phyloP scores from a whole-genome alignment of 2,329 filamentous ascomycete species.

The Sclerotinia borealis region DNA sequence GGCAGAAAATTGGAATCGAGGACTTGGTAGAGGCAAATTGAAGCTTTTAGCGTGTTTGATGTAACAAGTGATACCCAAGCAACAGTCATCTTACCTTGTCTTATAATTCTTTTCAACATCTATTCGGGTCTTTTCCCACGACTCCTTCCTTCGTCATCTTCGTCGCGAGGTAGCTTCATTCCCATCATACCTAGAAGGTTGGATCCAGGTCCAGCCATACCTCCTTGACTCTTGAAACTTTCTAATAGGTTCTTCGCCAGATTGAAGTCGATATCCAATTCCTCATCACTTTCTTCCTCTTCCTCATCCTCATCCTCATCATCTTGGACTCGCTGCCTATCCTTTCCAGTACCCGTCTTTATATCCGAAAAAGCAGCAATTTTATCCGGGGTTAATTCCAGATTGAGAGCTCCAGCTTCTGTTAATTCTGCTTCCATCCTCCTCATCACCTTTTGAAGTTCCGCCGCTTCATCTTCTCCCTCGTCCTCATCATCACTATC shows the following conservation, averaged over 20 bases:
- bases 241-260: constrained; percentile 86
- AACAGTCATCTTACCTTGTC: background rate
- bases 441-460: constrained; percentile 59
- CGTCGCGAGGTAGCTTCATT: constrained; percentile 72
- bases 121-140: constrained; percentile 1
- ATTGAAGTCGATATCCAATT: constrained; percentile 76
- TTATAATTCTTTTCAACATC: background rate
- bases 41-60: constrained; percentile 9
- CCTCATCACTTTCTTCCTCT: constrained; percentile 49
- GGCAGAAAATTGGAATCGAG: constrained; percentile 17
- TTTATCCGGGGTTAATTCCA: constrained; percentile 38
- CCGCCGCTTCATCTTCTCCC: constrained; percentile 43
- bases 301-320: constrained; percentile 57
- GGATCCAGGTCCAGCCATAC: constrained; percentile 76
- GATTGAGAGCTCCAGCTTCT: constrained; percentile 57
- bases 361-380: constrained; percentile 29
- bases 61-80: constrained; percentile 14
- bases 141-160: constrained; percentile 43
- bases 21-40: constrained; percentile 9
- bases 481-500: constrained; percentile 35
- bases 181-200: constrained; percentile 87
- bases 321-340: constrained; percentile 30
- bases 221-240: constrained; percentile 85
- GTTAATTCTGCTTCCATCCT: constrained; percentile 70
- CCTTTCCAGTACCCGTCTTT: background rate